Percentiles rank a stretch among this genome's conserved stretches.
Conservation (phyloP, 257 asterid genomes). For the Mentha longifolia region DNA sequence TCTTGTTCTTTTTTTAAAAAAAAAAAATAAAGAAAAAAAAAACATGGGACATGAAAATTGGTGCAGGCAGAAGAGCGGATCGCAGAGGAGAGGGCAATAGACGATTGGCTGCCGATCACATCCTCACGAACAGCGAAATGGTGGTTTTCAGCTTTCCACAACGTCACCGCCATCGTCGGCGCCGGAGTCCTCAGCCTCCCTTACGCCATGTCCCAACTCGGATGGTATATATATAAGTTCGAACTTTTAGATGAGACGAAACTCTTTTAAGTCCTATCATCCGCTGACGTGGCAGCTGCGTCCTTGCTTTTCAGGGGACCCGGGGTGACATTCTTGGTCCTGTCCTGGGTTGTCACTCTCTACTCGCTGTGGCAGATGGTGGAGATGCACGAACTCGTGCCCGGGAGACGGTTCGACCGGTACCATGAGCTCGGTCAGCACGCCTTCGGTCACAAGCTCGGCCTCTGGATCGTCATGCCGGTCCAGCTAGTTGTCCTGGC, state of each 20-base stretch:
- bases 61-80: background rate
- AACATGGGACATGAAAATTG: too few relatives aligned
- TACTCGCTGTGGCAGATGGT: constrained; percentile 21
- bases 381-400: constrained; percentile 12
- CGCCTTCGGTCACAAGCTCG: constrained; percentile 54
- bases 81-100: background rate
- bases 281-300: background rate
- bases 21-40: too few relatives aligned
- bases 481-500: constrained; percentile 43
- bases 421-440: constrained; percentile 57
- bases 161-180: constrained; percentile 5
- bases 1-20: too few relatives aligned
- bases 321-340: background rate
- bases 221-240: background rate
- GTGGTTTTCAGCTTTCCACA: constrained; percentile 14
- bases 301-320: background rate
- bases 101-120: constrained; percentile 12
- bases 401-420: constrained; percentile 24
- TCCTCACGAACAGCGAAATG: constrained; percentile 1
- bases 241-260: background rate
- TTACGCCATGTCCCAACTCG: constrained; percentile 13
- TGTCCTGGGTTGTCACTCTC: background rate
- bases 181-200: constrained; percentile 21
- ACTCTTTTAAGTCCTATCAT: too few relatives aligned
- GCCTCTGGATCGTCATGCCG: constrained; percentile 53